Evolutionary conservation across 2,329 filamentous ascomycete species (phyloP).

Genomic region (Paraconiothyrium brasiliense): DNA sequence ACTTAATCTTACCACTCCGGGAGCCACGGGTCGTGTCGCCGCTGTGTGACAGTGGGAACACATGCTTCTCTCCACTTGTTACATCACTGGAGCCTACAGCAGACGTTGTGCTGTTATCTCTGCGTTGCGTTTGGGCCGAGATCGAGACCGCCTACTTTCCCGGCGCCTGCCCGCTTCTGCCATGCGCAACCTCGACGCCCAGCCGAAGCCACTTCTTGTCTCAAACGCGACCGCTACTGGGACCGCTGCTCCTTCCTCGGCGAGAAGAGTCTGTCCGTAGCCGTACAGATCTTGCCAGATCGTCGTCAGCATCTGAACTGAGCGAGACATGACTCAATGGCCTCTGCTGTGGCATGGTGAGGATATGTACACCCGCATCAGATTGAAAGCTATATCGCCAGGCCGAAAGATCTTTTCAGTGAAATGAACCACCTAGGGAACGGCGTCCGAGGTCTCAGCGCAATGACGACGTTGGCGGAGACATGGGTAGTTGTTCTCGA

Average conservation of each 20-base stretch:
- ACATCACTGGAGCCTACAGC: conserved; percentile 38
- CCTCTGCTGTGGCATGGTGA: not conserved
- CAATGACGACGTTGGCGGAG: conserved; percentile 10
- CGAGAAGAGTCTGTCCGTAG: not conserved
- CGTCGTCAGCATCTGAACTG: not conserved
- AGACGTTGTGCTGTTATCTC: conserved; percentile 37
- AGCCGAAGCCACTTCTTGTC: conserved; percentile 2
- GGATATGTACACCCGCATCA: not conserved
- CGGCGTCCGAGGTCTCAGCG: not conserved
- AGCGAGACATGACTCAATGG: not conserved
- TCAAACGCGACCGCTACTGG: not conserved
- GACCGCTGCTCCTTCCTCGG: not conserved
- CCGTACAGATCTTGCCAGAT: not conserved
- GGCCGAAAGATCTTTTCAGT: not conserved
- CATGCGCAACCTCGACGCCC: conserved; percentile 1
- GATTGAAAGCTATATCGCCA: not conserved
- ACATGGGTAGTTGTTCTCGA: conserved; percentile 19
- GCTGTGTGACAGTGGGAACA: conserved; percentile 48
- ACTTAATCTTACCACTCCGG: conserved; percentile 35
- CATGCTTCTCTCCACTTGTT: conserved; percentile 51
- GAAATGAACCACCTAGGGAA: not conserved
- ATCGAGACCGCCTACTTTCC: conserved; percentile 5
- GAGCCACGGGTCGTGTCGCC: conserved; percentile 43
- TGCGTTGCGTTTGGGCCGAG: conserved; percentile 22
- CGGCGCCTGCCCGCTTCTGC: not conserved